Evolutionary conservation across 2,329 filamentous ascomycete genomes (phyloP).

Genomic region (Madurella mycetomatis): DNA sequence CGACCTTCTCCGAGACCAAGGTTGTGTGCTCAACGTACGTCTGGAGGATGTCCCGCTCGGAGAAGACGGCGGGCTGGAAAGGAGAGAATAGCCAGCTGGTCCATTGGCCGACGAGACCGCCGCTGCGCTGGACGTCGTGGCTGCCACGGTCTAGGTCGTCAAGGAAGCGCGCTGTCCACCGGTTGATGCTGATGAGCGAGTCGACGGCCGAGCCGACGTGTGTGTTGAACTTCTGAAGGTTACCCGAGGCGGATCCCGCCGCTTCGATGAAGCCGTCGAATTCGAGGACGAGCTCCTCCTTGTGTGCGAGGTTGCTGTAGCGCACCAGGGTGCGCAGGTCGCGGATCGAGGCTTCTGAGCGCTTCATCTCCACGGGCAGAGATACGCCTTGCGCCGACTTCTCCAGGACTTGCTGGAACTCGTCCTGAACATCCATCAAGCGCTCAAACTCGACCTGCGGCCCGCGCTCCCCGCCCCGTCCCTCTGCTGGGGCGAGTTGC

Average conservation of each 20-base stretch:
- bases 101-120: slow-evolving; percentile 36
- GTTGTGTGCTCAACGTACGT: slow-evolving; percentile 71
- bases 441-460: slow-evolving; percentile 63
- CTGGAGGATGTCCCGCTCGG: slow-evolving; percentile 61
- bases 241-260: slow-evolving; percentile 58
- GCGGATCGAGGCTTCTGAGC: slow-evolving; percentile 67
- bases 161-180: slow-evolving; percentile 68
- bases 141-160: slow-evolving; percentile 50
- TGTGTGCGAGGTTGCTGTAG: slow-evolving; percentile 62
- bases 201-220: slow-evolving; percentile 71
- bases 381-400: slow-evolving; percentile 61
- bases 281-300: slow-evolving; percentile 68
- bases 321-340: slow-evolving; percentile 69
- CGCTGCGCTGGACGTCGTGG: slow-evolving; percentile 30
- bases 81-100: slow-evolving; percentile 50
- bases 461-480: slow-evolving; percentile 22
- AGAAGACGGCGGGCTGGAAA: slow-evolving; percentile 58
- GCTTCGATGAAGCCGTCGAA: slow-evolving; percentile 72
- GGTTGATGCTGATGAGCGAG: slow-evolving; percentile 68
- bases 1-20: slow-evolving; percentile 66
- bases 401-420: slow-evolving; percentile 71
- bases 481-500: slow-evolving; percentile 15
- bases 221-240: slow-evolving; percentile 71
- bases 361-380: slow-evolving; percentile 74
- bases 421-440: slow-evolving; percentile 68